Base-by-base conservation (phyloP, 192 early-diverging fungal species). In the Coemansia sp. region DNA sequence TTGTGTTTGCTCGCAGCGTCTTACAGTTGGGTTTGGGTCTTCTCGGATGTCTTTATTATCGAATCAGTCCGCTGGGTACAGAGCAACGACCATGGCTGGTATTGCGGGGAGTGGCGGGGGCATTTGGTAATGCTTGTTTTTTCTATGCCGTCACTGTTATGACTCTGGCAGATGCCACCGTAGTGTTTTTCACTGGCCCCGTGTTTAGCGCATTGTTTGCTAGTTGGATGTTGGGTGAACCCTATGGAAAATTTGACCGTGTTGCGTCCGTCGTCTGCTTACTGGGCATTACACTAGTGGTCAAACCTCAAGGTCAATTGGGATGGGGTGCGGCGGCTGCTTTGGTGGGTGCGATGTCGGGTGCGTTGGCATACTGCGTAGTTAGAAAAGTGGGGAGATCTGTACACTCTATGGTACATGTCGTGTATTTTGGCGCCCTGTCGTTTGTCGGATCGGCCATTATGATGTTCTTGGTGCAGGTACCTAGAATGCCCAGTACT, bases 341-440 rank as follows among this genome's bases (percentile, higher is more conserved):
- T 13, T 70, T 92, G 32, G 38, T 83, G 4, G 89, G 89, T 53
- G 89, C 91, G 0, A 67, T 89, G 33, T 84, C 88, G 69, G 82
- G 84, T 7, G 84, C 91, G 1, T 44, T 89, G 17, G 89, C 92
- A 3, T 92, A 92, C 66, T 86, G 87, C 26, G 75, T 90, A 7
- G 90, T 93, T 26, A 88, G 92, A 63, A 87, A 87, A 66, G 86
- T 93, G 46, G 92, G 92, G 4, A 79, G 80, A n/a, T 77, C 82
- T 4, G 89, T 88, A 7, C 89, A 92, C 67, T 89, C 85, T 21
- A 89, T 93, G 85, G 89, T 92, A 33, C 93, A 93, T 62, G 91
- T 93, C 2, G 86, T 88, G 26, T 93, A 92, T 65, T 92, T 92
- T 82, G 93, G 93, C 13, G 74, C 71, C 2, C 68, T 91, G 46